phyloP scores from a whole-genome alignment of 176 grass and related monocot genomes.

The Musa beccarii region DNA sequence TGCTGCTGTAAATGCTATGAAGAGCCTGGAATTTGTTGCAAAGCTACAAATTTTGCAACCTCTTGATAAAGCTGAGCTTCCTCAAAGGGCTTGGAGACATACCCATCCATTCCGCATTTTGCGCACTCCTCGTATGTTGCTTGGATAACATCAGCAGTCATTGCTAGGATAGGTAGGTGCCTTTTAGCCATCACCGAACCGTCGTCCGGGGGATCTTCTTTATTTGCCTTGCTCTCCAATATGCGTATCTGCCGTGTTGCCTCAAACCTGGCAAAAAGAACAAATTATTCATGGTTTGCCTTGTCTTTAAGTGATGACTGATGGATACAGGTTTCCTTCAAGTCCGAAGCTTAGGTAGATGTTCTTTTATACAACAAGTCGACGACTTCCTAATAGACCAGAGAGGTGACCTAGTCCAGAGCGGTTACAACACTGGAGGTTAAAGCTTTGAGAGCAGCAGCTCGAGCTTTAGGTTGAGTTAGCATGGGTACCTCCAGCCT shows the following conservation, averaged over 20 bases:
- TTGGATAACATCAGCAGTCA: slow-evolving; percentile 97
- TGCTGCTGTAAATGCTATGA: background rate
- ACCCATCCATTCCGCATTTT: slow-evolving; percentile 85
- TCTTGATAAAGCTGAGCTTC: slow-evolving; percentile 82
- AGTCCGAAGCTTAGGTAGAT: background rate
- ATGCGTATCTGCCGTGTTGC: slow-evolving; percentile 65
- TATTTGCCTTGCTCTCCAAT: slow-evolving; percentile 50
- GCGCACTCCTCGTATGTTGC: slow-evolving; percentile 79
- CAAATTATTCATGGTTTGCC: background rate
- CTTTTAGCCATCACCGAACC: slow-evolving; percentile 18
- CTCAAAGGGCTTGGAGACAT: slow-evolving; percentile 93
- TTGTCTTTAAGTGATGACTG: background rate
- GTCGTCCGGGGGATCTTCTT: slow-evolving; percentile 15
- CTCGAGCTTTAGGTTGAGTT: no score
- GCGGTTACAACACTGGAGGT: no score
- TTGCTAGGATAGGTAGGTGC: slow-evolving; percentile 75
- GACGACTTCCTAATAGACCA: no score
- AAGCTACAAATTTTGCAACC: slow-evolving; percentile 62
- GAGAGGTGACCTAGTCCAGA: no score
- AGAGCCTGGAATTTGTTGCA: slow-evolving; percentile 2
- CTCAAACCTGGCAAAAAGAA: slow-evolving; percentile 49
- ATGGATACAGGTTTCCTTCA: background rate
- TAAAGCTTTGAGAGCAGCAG: no score
- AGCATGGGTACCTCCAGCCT: no score
- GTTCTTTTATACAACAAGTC: no score